Base-by-base conservation (phyloP, 2,329 filamentous ascomycete genomes). In the Pseudocercospora pini-densiflorae region DNA sequence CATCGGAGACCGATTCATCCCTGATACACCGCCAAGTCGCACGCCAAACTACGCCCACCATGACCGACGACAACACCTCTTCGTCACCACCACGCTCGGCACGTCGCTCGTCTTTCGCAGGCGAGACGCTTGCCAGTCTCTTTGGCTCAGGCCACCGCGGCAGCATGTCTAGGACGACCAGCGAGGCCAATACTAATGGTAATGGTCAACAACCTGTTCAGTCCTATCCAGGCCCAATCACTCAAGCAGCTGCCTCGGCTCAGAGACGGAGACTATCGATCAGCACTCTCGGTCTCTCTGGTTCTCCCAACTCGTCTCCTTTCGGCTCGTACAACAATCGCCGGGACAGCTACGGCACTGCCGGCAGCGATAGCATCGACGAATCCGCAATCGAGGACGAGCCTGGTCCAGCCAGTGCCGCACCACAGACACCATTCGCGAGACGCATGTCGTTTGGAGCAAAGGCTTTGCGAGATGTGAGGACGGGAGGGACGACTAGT, bases 391-490 rank as follows among this genome's bases (percentile, higher is more conserved):
- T 85, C 67, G 78, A 67, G 63, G 82, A 83, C 67, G 90, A 92
- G 68, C 78, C 82, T 27, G 64, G 58, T n/a, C 68, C 71, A 29
- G 29, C 66, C 10, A 61, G 62, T 29, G 60, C 68, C 16, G 68
- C 69, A 23, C 69, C 82, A 45, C 89, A 83, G 61, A 92, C 91
- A 12, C 92, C 93, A 36, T 94, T 94, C 77, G 87, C 87, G 66
- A 90, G 94, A 72, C 91, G 94, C 66, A 89, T 97, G 83, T 97
- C 94, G 81, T 96, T 97, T 76, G 94, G 94, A 68, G 90, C 91
- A 68, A 88, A 93, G 78, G 92, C 92, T 71, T 84, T 93, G 79
- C 86, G 89, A 73, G 90, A 89, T 79, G 87, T 92, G 73, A 90
- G 89, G 72, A 82, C 82, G 69, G 81, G 57, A 40, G 64, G 65